A percentile compares a stretch with the other conserved stretches of the same genome.
Evolutionary conservation across 768 basidiomycete genomes (phyloP).

Genomic region (Lepiota subincarnata): DNA sequence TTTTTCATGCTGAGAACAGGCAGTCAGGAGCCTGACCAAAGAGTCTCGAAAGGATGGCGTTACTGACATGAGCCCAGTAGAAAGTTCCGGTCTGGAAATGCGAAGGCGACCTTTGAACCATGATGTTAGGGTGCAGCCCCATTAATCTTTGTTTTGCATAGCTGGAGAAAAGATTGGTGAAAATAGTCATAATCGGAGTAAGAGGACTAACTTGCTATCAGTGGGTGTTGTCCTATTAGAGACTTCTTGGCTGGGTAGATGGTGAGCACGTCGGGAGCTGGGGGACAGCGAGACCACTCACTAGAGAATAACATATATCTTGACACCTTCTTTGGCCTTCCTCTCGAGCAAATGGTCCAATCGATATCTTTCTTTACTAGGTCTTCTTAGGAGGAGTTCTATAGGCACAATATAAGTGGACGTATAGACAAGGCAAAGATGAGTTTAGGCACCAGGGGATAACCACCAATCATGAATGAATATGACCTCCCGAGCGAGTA

Average conservation of each 20-base stretch:
- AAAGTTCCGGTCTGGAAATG: conserved; percentile 97
- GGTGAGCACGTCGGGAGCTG: conserved; percentile 8
- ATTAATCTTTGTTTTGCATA: conserved; percentile 84
- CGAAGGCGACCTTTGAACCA: conserved; percentile 95
- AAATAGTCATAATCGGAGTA: neutral
- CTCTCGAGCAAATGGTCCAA: conserved; percentile 81
- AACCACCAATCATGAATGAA: conserved; percentile 99
- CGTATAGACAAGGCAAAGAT: neutral
- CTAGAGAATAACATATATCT: conserved; percentile 95
- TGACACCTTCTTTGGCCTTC: conserved; percentile 94
- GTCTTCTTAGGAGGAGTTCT: conserved; percentile 85
- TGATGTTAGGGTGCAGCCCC: conserved; percentile 84
- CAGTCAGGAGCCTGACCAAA: neutral
- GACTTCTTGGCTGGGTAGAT: conserved; percentile 74
- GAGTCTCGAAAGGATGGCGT: conserved; percentile 8
- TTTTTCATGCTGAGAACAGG: conserved; percentile 79
- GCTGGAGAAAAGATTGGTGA: conserved; percentile 22
- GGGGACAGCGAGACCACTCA: conserved; percentile 30
- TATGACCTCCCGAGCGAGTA: conserved; percentile 82
- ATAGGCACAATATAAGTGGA: neutral
- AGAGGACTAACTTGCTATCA: conserved; percentile 72
- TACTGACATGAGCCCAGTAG: conserved; percentile 93
- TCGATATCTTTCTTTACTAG: conserved; percentile 79
- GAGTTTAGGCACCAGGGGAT: conserved; percentile 60
- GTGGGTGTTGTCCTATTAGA: conserved; percentile 92